Percentiles rank a stretch among this genome's conserved stretches.
phyloP scores from a whole-genome alignment of 805 yeast species.

The Lachancea sp. region DNA sequence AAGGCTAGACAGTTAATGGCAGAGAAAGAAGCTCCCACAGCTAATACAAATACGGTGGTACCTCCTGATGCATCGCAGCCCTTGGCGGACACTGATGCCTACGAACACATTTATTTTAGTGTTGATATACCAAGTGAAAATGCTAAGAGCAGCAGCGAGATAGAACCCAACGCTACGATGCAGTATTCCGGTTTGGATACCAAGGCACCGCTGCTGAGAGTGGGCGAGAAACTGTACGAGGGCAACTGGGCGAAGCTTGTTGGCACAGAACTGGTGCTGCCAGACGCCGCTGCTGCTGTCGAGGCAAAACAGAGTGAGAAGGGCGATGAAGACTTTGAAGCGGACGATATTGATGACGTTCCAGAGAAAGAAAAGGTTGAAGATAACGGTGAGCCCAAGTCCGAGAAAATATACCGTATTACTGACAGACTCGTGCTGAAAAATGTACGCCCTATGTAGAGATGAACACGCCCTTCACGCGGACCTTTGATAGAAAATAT shows the following conservation, averaged over 20 bases:
- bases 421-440: conserved; percentile 24
- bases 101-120: conserved; percentile 46
- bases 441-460: conserved; percentile 26
- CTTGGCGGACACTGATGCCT: conserved; percentile 33
- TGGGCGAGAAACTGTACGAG: conserved; percentile 55
- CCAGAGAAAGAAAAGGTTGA: neutral
- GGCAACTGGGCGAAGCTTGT: conserved; percentile 73
- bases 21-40: conserved; percentile 10
- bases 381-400: conserved; percentile 10
- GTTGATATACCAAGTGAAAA: conserved; percentile 43
- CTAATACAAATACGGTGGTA: conserved; percentile 9
- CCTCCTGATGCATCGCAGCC: conserved; percentile 5
- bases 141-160: conserved; percentile 26
- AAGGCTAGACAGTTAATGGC: conserved; percentile 40
- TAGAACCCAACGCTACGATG: conserved; percentile 39
- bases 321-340: conserved; percentile 7
- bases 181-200: conserved; percentile 52
- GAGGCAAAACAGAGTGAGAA: conserved; percentile 11
- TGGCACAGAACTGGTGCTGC: conserved; percentile 61
- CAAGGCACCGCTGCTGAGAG: conserved; percentile 48
- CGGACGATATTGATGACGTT: neutral
- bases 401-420: conserved; percentile 28
- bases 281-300: conserved; percentile 22
- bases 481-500: too few species aligned
- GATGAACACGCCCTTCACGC: too few species aligned